phyloP scores from a whole-genome alignment of 163 green algal species.

The Picocystis sp. region DNA sequence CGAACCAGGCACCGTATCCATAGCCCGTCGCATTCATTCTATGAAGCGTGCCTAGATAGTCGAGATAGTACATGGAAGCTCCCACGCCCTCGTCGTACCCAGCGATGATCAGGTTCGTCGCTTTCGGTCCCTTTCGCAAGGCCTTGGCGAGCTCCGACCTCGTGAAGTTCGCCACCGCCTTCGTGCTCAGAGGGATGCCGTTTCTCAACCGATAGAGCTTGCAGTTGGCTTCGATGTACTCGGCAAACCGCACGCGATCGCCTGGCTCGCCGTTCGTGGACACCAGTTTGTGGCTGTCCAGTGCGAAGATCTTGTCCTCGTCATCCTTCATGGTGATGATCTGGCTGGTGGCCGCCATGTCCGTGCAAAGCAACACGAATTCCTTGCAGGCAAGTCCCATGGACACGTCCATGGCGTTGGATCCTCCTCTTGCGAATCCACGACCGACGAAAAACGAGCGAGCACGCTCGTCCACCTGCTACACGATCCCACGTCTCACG shows the following conservation, averaged over 20 bases:
- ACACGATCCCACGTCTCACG: no score
- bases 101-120: conserved; percentile 82
- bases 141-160: conserved; percentile 79
- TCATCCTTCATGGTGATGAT: conserved; percentile 97
- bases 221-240: conserved; percentile 89
- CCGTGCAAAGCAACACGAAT: conserved; percentile 86
- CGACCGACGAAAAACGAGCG: no score
- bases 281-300: conserved; percentile 82
- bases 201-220: conserved; percentile 85
- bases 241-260: conserved; percentile 75
- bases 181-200: conserved; percentile 55
- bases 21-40: conserved; percentile 87
- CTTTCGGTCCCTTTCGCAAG: conserved; percentile 75
- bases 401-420: conserved; percentile 46
- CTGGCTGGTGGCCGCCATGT: conserved; percentile 55
- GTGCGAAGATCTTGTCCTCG: conserved; percentile 92
- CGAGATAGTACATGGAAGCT: conserved; percentile 83
- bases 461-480: no score
- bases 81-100: conserved; percentile 71
- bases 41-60: conserved; percentile 94
- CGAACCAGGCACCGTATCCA: conserved; percentile 71
- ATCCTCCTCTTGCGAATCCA: neutral
- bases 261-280: conserved; percentile 56
- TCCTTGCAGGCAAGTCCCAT: conserved; percentile 71
- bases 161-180: conserved; percentile 79